Conservation (phyloP, 2,329 filamentous ascomycete genomes). For the Stachybotrys elegans region DNA sequence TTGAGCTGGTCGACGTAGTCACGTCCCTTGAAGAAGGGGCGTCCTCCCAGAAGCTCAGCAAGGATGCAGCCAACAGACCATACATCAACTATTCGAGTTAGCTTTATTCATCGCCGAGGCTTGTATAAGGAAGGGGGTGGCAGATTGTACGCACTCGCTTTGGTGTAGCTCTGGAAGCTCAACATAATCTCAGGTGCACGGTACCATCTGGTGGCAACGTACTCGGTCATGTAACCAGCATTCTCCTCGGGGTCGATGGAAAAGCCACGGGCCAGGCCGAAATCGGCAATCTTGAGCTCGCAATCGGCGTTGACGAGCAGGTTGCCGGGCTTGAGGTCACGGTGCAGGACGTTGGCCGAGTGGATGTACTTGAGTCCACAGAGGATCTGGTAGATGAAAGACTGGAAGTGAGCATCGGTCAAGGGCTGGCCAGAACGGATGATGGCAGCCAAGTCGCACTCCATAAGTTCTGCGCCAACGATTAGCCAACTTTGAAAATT, state of each 20-base stretch:
- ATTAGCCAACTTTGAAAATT: no score
- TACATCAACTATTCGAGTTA: slow-evolving; percentile 71
- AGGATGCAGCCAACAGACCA: slow-evolving; percentile 99
- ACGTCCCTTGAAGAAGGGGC: slow-evolving; percentile 98
- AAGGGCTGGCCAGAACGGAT: slow-evolving; percentile 95
- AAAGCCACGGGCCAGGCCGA: slow-evolving; percentile 93
- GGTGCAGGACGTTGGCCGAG: slow-evolving; percentile 94
- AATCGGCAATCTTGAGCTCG: slow-evolving; percentile 98
- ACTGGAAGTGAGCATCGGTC: slow-evolving; percentile 98
- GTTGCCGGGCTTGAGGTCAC: slow-evolving; percentile 96
- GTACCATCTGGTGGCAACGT: slow-evolving; percentile 96
- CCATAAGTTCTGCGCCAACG: slow-evolving; percentile 77
- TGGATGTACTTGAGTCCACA: slow-evolving; percentile 99
- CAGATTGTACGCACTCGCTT: slow-evolving; percentile 79
- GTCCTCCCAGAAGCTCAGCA: slow-evolving; percentile 88
- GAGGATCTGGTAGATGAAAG: slow-evolving; percentile 99
- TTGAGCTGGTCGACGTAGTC: slow-evolving; percentile 99
- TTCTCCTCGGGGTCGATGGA: slow-evolving; percentile 97
- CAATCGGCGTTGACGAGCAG: slow-evolving; percentile 97
- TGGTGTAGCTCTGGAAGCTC: slow-evolving; percentile 99
- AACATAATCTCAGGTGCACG: slow-evolving; percentile 97
- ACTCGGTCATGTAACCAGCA: slow-evolving; percentile 99
- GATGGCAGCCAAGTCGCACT: slow-evolving; percentile 96
- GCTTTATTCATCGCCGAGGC: slow-evolving; percentile 2
- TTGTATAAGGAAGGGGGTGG: neutral